phyloP scores from a whole-genome alignment of 768 basidiomycete species.

The Gelatoporia subvermispora region DNA sequence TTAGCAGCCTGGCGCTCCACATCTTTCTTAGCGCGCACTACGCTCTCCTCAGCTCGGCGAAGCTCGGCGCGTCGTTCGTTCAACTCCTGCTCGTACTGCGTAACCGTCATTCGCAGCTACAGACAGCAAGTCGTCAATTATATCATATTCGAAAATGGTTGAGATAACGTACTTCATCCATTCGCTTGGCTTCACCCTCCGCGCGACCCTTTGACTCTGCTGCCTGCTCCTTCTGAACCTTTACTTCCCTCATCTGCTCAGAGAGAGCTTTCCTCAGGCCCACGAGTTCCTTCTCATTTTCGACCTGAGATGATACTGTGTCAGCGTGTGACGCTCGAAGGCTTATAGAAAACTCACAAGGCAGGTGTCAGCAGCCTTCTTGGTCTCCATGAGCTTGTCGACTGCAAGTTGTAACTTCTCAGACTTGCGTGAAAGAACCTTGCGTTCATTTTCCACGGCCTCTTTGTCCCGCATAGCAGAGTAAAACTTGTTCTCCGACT shows the following conservation, averaged over 20 bases:
- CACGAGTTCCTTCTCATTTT: constrained; percentile 43
- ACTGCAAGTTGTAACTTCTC: constrained; percentile 61
- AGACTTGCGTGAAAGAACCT: constrained; percentile 49
- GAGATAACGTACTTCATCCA: constrained; percentile 35
- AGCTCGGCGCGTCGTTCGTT: constrained; percentile 32
- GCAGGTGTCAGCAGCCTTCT: constrained; percentile 54
- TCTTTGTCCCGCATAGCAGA: constrained; percentile 88
- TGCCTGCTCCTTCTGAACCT: constrained; percentile 27
- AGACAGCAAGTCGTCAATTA: no score
- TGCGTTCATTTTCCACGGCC: constrained; percentile 70
- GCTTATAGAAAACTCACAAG: constrained; percentile 41
- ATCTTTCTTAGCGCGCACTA: constrained; percentile 44
- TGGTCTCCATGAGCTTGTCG: constrained; percentile 59
- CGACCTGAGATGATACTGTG: constrained; percentile 22
- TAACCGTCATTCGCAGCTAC: not conserved
- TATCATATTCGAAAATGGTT: no score
- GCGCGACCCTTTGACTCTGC: constrained; percentile 28
- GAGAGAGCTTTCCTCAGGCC: constrained; percentile 28
- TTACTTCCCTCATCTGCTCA: constrained; percentile 21
- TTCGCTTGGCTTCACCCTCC: constrained; percentile 35
- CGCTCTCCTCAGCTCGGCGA: constrained; percentile 43
- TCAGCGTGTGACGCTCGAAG: not conserved
- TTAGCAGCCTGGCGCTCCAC: constrained; percentile 44
- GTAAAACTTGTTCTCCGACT: constrained; percentile 93
- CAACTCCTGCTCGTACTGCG: constrained; percentile 2